phyloP scores from a whole-genome alignment of 1,139 yeast species.

The Komagataea norvegica region DNA sequence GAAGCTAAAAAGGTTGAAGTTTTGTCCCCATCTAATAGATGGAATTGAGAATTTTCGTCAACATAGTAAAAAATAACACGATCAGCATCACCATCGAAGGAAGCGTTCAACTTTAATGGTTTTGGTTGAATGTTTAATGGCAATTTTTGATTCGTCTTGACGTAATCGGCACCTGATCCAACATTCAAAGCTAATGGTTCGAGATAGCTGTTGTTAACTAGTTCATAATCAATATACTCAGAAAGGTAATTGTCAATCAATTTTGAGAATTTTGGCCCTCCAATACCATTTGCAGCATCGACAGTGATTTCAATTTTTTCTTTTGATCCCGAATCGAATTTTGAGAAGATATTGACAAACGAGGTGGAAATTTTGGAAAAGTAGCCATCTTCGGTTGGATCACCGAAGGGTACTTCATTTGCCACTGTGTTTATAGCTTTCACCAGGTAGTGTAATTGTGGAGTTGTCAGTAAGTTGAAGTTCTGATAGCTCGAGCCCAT shows the following conservation, averaged over 20 bases:
- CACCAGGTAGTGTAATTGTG: constrained; percentile 88
- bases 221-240: constrained; percentile 36
- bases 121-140: constrained; percentile 51
- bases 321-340: constrained; percentile 30
- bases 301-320: constrained; percentile 49
- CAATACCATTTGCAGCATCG: constrained; percentile 95
- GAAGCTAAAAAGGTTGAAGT: constrained; percentile 80
- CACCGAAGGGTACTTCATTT: constrained; percentile 47
- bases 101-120: constrained; percentile 51
- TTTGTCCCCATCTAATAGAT: constrained; percentile 88
- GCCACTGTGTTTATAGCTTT: constrained; percentile 51
- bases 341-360: constrained; percentile 36
- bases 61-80: constrained; percentile 81
- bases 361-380: constrained; percentile 55
- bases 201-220: constrained; percentile 58
- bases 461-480: constrained; percentile 80
- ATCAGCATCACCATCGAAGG: constrained; percentile 98
- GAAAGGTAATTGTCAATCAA: constrained; percentile 42
- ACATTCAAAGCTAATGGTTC: constrained; percentile 60
- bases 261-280: constrained; percentile 68
- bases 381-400: constrained; percentile 64
- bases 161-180: constrained; percentile 93
- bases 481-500: constrained; percentile 45
- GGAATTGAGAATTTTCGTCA: constrained; percentile 45
- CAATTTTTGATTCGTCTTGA: constrained; percentile 77